Conservation (phyloP, 2,329 filamentous ascomycete genomes). For the Pseudocercospora musae region DNA sequence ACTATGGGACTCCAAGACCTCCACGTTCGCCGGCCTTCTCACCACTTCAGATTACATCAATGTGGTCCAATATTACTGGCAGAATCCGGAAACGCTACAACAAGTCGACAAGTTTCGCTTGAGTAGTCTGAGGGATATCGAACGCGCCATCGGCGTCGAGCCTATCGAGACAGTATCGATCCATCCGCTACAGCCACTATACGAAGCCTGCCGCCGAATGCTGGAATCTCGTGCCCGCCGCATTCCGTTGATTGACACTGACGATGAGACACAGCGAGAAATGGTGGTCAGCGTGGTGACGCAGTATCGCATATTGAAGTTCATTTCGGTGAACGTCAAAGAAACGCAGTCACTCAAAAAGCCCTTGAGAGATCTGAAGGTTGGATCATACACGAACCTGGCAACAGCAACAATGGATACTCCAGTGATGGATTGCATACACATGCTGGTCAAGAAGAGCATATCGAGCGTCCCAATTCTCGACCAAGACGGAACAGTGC, state of each 20-base stretch:
- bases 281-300: slow-evolving; percentile 97
- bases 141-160: slow-evolving; percentile 84
- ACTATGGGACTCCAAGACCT: slow-evolving; percentile 90
- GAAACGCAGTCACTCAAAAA: slow-evolving; percentile 88
- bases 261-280: slow-evolving; percentile 87
- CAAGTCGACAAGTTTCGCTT: slow-evolving; percentile 92
- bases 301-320: slow-evolving; percentile 97
- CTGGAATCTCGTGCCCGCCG: slow-evolving; percentile 86
- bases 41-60: slow-evolving; percentile 98
- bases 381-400: slow-evolving; percentile 80
- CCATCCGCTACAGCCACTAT: slow-evolving; percentile 82
- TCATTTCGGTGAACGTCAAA: slow-evolving; percentile 91
- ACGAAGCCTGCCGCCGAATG: slow-evolving; percentile 94
- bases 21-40: slow-evolving; percentile 87
- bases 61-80: slow-evolving; percentile 98
- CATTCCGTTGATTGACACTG: slow-evolving; percentile 88
- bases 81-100: slow-evolving; percentile 84
- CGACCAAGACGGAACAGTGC: slow-evolving; percentile 71
- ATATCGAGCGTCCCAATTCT: slow-evolving; percentile 94
- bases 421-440: slow-evolving; percentile 89
- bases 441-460: slow-evolving; percentile 85
- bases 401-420: slow-evolving; percentile 84
- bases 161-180: slow-evolving; percentile 96
- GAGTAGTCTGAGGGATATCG: slow-evolving; percentile 90
- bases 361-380: slow-evolving; percentile 74